These are phyloP conservation scores for Fusarium illudens DNA, from an alignment of 2,329 filamentous ascomycete species.

Conservation along the genomic window DNA sequence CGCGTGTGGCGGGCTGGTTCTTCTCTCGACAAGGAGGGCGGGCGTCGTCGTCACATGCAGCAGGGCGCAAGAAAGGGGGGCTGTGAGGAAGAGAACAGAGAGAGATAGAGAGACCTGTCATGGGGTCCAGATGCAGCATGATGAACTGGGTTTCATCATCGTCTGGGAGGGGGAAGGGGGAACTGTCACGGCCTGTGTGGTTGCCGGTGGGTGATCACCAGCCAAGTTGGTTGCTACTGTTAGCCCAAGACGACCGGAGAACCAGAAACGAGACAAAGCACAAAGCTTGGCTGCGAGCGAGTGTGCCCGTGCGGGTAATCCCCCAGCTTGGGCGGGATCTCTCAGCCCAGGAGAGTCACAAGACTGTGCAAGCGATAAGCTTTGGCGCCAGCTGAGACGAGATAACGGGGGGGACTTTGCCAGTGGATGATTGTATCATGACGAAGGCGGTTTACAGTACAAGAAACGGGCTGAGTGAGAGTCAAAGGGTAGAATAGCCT, in stretches of 20 bases:
- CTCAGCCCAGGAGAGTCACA: neutral
- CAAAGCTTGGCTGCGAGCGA: neutral
- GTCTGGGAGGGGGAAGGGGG: neutral
- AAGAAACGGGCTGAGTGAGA: neutral
- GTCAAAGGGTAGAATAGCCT: too few species aligned
- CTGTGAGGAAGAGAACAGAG: neutral
- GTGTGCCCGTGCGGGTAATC: neutral
- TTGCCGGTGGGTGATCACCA: neutral
- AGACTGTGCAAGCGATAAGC: neutral
- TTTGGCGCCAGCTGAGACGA: neutral
- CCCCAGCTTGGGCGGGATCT: neutral
- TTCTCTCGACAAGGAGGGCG: neutral
- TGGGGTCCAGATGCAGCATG: neutral
- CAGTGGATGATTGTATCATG: neutral
- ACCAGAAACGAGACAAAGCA: neutral
- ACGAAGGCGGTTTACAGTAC: neutral
- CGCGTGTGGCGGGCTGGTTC: constrained; percentile 3
- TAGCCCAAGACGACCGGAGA: neutral
- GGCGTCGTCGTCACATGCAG: constrained; percentile 28
- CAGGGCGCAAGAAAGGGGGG: neutral
- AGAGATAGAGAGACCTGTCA: neutral
- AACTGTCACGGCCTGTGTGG: neutral
- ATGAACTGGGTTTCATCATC: constrained; percentile 2
- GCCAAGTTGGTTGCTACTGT: neutral
- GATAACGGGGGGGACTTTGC: neutral